Conservation (phyloP, 495 filamentous ascomycete genomes). For the Penicillium argentinense region DNA sequence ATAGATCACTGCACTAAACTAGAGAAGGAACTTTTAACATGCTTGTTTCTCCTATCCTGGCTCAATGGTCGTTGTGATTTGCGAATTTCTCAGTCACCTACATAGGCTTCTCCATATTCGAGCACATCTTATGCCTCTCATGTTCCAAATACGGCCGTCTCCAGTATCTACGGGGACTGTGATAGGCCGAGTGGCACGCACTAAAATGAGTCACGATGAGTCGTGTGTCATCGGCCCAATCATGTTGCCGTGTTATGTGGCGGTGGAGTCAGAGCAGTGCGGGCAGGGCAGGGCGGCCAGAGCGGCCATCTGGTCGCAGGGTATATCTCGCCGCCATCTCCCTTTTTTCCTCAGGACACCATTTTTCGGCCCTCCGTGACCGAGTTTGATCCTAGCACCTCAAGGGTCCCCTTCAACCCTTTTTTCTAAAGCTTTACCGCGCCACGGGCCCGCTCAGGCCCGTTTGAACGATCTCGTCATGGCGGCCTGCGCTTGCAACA, state of each 20-base stretch:
- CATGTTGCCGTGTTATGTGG: not conserved
- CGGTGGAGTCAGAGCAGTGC: not conserved
- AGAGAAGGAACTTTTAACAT: too few relatives aligned
- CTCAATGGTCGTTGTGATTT: too few relatives aligned
- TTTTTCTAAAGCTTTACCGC: conserved; percentile 3
- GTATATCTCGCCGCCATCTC: conserved; percentile 9
- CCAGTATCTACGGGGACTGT: not conserved
- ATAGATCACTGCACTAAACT: too few relatives aligned
- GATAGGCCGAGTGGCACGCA: conserved; percentile 11
- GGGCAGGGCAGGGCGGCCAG: conserved; percentile 8
- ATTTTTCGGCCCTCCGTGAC: conserved; percentile 17
- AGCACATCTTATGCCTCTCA: too few relatives aligned
- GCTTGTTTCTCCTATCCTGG: too few relatives aligned
- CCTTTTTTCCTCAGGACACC: conserved; percentile 29
- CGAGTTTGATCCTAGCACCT: conserved; percentile 6
- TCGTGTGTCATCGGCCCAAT: conserved; percentile 20
- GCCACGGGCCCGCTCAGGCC: conserved; percentile 32
- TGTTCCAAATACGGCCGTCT: too few relatives aligned
- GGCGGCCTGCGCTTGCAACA: conserved; percentile 21
- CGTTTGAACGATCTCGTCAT: conserved; percentile 29
- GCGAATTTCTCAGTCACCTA: too few relatives aligned
- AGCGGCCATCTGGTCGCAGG: conserved; percentile 1
- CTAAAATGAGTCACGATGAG: conserved; percentile 38
- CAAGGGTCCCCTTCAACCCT: not conserved
- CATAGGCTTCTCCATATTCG: too few relatives aligned